These are phyloP conservation scores for Hibiscus trionum DNA, from an alignment of 345 rosid genomes.

Conservation along the genomic window DNA sequence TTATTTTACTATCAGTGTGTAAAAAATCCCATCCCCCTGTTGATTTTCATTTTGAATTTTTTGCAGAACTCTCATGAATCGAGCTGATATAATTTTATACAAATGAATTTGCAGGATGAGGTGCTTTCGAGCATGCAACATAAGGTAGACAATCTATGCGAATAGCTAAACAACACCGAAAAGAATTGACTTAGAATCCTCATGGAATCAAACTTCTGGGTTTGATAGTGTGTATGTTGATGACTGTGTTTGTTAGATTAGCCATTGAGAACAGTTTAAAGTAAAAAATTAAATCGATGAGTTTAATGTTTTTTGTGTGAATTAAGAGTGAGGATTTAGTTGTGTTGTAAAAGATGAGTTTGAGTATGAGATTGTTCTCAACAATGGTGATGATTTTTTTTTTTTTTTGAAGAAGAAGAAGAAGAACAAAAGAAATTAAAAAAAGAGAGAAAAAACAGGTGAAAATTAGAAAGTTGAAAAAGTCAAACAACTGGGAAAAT, in stretches of 20 bases:
- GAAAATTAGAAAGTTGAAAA: too few species aligned
- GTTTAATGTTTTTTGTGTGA: neutral
- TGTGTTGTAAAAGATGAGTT: too few species aligned
- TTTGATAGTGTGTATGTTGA: constrained; percentile 35
- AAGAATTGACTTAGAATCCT: constrained; percentile 12
- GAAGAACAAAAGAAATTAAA: too few species aligned
- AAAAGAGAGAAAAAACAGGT: too few species aligned
- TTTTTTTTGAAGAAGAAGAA: too few species aligned
- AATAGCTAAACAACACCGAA: too few species aligned
- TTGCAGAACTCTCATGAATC: neutral
- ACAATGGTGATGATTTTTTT: too few species aligned
- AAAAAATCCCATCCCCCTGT: too few species aligned
- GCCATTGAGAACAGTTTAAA: constrained; percentile 47
- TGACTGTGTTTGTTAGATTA: constrained; percentile 81
- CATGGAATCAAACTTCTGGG: constrained; percentile 29
- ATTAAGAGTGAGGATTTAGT: too few species aligned
- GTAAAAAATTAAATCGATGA: constrained; percentile 18
- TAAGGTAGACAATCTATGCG: constrained; percentile 59
- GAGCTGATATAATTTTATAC: neutral
- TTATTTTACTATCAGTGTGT: neutral
- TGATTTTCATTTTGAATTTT: neutral
- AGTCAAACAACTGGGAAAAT: too few species aligned
- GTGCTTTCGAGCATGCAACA: constrained; percentile 74
- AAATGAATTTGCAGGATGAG: constrained; percentile 55
- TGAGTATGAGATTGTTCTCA: too few species aligned